Evolutionary conservation across 352 stramenopile species (phyloP), one percentile per base, ranked within the genome.

Genomic region (Pythium dissimile): DNA sequence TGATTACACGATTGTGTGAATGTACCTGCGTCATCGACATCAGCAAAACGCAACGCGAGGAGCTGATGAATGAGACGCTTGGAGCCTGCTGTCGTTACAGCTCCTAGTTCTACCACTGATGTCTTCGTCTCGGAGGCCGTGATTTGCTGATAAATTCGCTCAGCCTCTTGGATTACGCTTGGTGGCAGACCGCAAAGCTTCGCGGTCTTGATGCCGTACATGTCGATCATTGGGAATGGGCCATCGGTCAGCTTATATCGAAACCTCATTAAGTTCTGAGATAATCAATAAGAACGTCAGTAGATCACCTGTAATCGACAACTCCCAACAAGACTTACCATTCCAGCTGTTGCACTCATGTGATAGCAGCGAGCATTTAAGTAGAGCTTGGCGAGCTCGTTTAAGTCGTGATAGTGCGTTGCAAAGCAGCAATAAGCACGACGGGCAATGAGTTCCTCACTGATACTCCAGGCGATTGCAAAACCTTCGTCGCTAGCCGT

Each of bases 401-500:
- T 89, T 11, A 96, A 49, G 20, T 85, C 68, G 43, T 89, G 82
- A 56, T 94, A 97, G 61, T 98, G 92, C 0, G 92, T 97, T 21
- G 89, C 86, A 58, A 97, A 97, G 59, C 92, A 91, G 27, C 86
- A 89, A 51, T 88, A 94, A 3, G 83, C 72, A 15, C 66, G 64
- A 24, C 72, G 63, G 15, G 73, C 59, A 44, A 97, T 86, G 4
- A 98, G 52, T 15, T 80, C 67, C 66, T 98, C 92, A 13, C 71
- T 81, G 20, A 96, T 76, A 32, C 86, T 92, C 84, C 88, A 98
- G 6, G 91, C 89, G 10, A 98, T 83, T 5, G 87, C 80, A 57
- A 85, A 73, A 2, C 92, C 92, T 70, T 98, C 92, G 30, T 92
- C 73, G 30, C 89, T 96, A 8, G 85, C 82, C 32, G 92, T 98